These are phyloP conservation scores for Lipomyces lipofer DNA, from an alignment of 805 yeast genomes.

Conservation along the genomic window DNA sequence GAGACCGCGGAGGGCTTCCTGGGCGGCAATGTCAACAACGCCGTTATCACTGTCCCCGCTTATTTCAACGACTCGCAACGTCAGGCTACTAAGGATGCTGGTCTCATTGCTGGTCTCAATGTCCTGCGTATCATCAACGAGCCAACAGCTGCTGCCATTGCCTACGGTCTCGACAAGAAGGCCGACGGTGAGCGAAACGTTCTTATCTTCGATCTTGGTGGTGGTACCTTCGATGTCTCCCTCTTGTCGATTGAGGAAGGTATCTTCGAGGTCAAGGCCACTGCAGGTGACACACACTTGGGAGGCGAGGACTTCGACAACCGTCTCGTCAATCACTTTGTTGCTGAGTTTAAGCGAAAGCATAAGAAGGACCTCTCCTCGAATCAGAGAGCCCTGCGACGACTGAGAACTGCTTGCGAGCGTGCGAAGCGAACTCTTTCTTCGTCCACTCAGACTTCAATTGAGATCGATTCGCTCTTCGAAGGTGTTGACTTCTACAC, in stretches of 20 bases:
- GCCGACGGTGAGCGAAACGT: slow-evolving; percentile 82
- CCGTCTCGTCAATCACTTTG: slow-evolving; percentile 92
- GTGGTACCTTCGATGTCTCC: slow-evolving; percentile 98
- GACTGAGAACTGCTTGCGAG: slow-evolving; percentile 98
- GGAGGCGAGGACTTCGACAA: slow-evolving; percentile 99
- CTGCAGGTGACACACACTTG: slow-evolving; percentile 87
- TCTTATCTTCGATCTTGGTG: slow-evolving; percentile 93
- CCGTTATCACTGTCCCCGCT: slow-evolving; percentile 96
- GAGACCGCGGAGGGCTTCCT: slow-evolving; percentile 89
- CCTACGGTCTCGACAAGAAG: slow-evolving; percentile 80
- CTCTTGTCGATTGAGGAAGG: slow-evolving; percentile 91
- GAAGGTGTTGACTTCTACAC: slow-evolving; percentile 98
- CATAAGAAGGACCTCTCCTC: slow-evolving; percentile 89
- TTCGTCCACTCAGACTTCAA: slow-evolving; percentile 90
- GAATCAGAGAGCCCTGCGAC: slow-evolving; percentile 97
- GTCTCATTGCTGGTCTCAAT: slow-evolving; percentile 92
- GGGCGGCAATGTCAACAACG: slow-evolving; percentile 81
- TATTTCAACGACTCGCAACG: slow-evolving; percentile 97
- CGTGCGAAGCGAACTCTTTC: slow-evolving; percentile 99
- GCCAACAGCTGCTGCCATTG: slow-evolving; percentile 99
- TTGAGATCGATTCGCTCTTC: slow-evolving; percentile 90
- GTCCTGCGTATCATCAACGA: slow-evolving; percentile 94
- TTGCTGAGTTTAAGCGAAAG: slow-evolving; percentile 96
- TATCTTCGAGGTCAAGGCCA: slow-evolving; percentile 94
- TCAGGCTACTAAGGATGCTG: slow-evolving; percentile 98